Evolutionary conservation across 441 rosid species (phyloP).

Genomic region (Flueggea neowawraea): DNA sequence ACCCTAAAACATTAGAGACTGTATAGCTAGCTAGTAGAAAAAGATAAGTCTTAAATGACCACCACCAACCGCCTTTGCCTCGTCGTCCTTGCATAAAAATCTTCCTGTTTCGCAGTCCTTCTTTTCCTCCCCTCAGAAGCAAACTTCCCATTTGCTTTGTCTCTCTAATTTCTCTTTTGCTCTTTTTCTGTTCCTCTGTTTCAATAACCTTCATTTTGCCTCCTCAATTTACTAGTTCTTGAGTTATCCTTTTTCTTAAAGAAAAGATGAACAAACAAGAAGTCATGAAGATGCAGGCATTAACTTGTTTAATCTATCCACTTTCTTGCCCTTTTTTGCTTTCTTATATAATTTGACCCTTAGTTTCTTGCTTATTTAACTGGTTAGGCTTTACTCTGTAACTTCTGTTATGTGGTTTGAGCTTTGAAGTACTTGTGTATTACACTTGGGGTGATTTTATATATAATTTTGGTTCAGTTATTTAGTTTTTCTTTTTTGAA

Average conservation of each 20-base stretch:
- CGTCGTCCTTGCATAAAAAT: slow-evolving; percentile 4
- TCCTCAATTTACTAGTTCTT: slow-evolving; percentile 1
- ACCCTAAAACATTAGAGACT: too few relatives aligned
- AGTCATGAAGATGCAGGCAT: slow-evolving; percentile 79
- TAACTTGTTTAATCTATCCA: not conserved
- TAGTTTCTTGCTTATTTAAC: too few relatives aligned
- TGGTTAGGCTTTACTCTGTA: too few relatives aligned
- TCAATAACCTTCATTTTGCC: not conserved
- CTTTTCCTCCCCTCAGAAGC: slow-evolving; percentile 15
- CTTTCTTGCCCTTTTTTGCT: not conserved
- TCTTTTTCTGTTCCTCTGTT: too few relatives aligned
- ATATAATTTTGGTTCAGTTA: not conserved
- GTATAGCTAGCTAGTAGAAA: not conserved
- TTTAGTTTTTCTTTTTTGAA: not conserved
- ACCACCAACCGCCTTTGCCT: slow-evolving; percentile 21
- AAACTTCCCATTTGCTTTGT: slow-evolving; percentile 6
- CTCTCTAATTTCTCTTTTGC: not conserved
- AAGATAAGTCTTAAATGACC: slow-evolving; percentile 30
- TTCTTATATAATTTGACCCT: too few relatives aligned
- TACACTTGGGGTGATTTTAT: too few relatives aligned
- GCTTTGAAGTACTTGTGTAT: too few relatives aligned
- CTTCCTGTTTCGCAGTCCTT: slow-evolving; percentile 11
- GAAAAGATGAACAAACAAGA: slow-evolving; percentile 71
- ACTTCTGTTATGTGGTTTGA: too few relatives aligned
- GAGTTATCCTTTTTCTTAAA: not conserved